Base-by-base conservation (phyloP, 495 filamentous ascomycete species). In the Trichoderma reesei region DNA sequence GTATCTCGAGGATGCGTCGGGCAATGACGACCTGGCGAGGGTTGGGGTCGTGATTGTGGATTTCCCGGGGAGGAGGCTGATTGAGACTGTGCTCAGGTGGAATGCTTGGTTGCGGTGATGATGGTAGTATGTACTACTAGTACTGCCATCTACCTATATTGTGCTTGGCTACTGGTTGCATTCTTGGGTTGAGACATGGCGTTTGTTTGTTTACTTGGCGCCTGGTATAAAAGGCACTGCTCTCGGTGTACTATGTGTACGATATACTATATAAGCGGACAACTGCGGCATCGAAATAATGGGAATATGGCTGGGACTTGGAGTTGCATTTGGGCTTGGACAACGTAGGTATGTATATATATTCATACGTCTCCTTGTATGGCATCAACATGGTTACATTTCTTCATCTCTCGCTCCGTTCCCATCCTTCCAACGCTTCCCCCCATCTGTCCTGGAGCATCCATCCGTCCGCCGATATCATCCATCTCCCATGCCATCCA, bases 1-100 rank as follows among this genome's bases (percentile, higher is more conserved):
- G 48, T 62, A 36, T 42, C 46, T 64, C 16, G 26, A 60, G 20
- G 64, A 59, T 59, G 59, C 61, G 33, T 18, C 38, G n/a, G 37
- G 31, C 41, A 48, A 14, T 18, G 39, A 59, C 54, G 44, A 59
- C 54, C 7, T 39, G 42, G 60, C 64, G 18, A 16, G 37, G 41
- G 66, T 63, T 0, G 69, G 69, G 18, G 64, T 71, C 33, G 65
- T 71, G 2, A 71, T 71, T 65, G 51, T 69, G 3, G 69, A 71
- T 62, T 71, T 71, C 34, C 69, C 67, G 9, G 69, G 69, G 14
- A 44, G 56, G 63, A 56, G 63, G 38, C 63, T 71, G 51, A 68
- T 71, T 33, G 18, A 56, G 31, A 46, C 56, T 38, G 38, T 71
- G 3, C 26, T 71, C 44, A 44, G 6, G 7, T 54, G 64, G 64